These are phyloP conservation scores for Acorus calamus DNA, from an alignment of 106 monocot species.

Conservation along the genomic window DNA sequence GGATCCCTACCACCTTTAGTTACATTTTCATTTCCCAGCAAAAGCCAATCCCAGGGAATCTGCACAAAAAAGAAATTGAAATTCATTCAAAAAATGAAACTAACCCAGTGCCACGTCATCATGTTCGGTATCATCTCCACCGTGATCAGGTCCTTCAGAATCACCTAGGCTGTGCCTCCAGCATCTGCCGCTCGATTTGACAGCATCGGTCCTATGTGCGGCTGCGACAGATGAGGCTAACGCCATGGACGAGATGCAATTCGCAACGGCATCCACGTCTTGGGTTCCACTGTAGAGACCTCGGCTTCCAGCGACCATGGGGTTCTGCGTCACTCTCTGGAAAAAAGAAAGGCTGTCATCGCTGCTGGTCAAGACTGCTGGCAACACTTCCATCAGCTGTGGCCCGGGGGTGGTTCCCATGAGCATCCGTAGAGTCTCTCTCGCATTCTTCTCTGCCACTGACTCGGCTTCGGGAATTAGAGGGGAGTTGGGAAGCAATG, in stretches of 20 bases:
- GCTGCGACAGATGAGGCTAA: slow-evolving; percentile 2
- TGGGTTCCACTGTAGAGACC: slow-evolving; percentile 13
- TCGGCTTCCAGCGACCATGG: slow-evolving; percentile 8
- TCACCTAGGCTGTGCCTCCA: no score
- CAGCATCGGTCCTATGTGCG: no score
- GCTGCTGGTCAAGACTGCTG: slow-evolving; percentile 30
- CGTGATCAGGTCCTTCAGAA: no score
- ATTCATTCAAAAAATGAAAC: no score
- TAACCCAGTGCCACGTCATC: no score
- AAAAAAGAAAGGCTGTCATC: slow-evolving; percentile 10
- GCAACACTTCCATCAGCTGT: slow-evolving; percentile 30
- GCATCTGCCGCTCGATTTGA: no score
- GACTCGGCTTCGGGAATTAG: slow-evolving; percentile 57
- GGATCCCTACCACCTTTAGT: no score
- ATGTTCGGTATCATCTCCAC: no score
- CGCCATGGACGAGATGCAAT: neutral
- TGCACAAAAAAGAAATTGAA: no score
- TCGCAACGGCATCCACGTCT: slow-evolving; percentile 10
- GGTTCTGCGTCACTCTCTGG: slow-evolving; percentile 12
- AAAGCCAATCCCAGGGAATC: no score
- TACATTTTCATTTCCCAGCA: no score
- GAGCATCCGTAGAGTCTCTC: slow-evolving; percentile 82
- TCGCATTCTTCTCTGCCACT: slow-evolving; percentile 63
- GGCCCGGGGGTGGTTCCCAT: slow-evolving; percentile 59
- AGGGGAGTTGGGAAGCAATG: slow-evolving; percentile 36